Evolutionary conservation across 2,329 filamentous ascomycete genomes (phyloP).

Genomic region (Epichloe sylvatica): DNA sequence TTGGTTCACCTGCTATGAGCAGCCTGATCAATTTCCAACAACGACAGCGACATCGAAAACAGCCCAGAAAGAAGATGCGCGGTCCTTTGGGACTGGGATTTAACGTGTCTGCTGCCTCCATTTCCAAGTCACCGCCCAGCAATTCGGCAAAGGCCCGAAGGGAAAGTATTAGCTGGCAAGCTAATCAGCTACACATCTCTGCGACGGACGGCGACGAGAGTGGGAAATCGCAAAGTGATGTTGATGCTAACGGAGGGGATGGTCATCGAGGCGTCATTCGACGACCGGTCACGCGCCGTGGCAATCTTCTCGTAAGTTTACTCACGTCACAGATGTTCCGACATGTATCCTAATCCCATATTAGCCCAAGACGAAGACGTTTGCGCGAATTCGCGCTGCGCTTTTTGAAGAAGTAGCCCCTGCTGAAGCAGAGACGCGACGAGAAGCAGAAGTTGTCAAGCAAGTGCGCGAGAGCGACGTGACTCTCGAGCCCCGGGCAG

Average conservation of each 20-base stretch:
- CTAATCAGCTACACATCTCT: slow-evolving; percentile 72
- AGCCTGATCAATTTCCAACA: slow-evolving; percentile 75
- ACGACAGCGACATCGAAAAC: slow-evolving; percentile 56
- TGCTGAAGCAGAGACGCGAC: slow-evolving; percentile 73
- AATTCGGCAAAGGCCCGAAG: slow-evolving; percentile 44
- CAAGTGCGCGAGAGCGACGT: slow-evolving; percentile 86
- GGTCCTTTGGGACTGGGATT: slow-evolving; percentile 38
- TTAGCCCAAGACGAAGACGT: slow-evolving; percentile 90
- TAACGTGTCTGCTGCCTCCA: slow-evolving; percentile 25
- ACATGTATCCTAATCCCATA: neutral
- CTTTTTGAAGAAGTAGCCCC: slow-evolving; percentile 82
- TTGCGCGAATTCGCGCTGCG: slow-evolving; percentile 82
- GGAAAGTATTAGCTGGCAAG: slow-evolving; percentile 82
- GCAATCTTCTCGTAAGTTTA: slow-evolving; percentile 64
- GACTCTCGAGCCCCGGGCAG: slow-evolving; percentile 36
- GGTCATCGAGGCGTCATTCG: slow-evolving; percentile 64
- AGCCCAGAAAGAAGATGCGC: slow-evolving; percentile 44
- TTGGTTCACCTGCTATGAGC: slow-evolving; percentile 55
- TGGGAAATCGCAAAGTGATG: slow-evolving; percentile 55
- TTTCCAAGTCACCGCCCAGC: slow-evolving; percentile 64
- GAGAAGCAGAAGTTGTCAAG: slow-evolving; percentile 88
- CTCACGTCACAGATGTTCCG: neutral
- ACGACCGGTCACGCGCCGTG: slow-evolving; percentile 69
- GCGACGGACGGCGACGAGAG: slow-evolving; percentile 52
- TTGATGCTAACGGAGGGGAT: slow-evolving; percentile 34